Percentiles rank a stretch among this genome's conserved stretches.
phyloP scores from a whole-genome alignment of 2,329 filamentous ascomycete genomes.

The Phialophora tarda region DNA sequence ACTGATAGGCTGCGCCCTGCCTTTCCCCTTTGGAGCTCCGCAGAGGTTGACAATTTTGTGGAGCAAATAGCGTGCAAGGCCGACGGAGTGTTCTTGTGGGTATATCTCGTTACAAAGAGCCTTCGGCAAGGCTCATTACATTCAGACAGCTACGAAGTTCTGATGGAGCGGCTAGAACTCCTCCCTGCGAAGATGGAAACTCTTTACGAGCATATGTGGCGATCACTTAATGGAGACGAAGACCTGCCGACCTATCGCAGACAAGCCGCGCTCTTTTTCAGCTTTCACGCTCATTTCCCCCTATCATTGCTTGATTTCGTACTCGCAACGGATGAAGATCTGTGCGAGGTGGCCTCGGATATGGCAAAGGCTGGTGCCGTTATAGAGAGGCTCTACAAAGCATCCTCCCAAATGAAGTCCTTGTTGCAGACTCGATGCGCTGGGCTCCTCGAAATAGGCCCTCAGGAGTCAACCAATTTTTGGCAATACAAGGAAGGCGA shows the following conservation, averaged over 20 bases:
- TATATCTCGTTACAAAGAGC: neutral
- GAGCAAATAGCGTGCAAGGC: neutral
- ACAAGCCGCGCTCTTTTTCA: conserved; percentile 3
- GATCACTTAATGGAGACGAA: conserved; percentile 3
- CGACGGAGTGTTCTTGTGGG: conserved; percentile 1
- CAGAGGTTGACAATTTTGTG: neutral
- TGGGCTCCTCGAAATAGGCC: neutral
- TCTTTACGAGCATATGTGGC: conserved; percentile 7
- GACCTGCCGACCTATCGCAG: conserved; percentile 1
- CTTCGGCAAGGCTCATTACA: neutral
- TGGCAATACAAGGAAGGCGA: neutral
- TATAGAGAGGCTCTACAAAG: neutral
- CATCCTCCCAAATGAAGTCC: neutral
- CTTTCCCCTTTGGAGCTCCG: neutral
- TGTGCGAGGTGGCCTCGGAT: neutral
- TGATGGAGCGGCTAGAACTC: neutral
- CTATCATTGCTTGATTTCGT: neutral
- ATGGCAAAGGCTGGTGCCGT: neutral
- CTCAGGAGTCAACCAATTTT: neutral
- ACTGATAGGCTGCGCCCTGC: neutral
- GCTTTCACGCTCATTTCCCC: conserved; percentile 1
- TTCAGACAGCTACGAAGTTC: neutral
- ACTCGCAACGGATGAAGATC: neutral
- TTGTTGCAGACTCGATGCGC: conserved; percentile 4
- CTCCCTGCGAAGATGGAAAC: neutral